A percentile compares a stretch with the other conserved stretches of the same genome.
Conservation (phyloP, 2,329 filamentous ascomycete species). For the Neofusicoccum sp. region DNA sequence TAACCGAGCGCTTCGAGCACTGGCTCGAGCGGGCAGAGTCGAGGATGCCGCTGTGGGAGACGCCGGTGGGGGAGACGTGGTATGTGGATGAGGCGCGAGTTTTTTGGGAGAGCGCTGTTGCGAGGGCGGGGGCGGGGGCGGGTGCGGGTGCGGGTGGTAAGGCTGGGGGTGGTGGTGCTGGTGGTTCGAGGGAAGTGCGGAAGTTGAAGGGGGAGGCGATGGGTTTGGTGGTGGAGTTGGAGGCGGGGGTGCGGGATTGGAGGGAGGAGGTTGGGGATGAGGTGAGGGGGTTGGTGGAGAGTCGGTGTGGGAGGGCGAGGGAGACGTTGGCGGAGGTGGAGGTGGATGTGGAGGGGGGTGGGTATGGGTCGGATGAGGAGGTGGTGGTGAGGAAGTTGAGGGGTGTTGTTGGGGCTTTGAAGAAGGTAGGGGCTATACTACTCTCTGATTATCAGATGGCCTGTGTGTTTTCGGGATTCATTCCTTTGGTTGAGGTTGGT, state of each 20-base stretch:
- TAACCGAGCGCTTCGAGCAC: neutral
- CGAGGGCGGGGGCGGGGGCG: neutral
- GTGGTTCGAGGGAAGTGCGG: neutral
- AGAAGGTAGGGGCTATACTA: neutral
- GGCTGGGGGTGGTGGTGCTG: neutral
- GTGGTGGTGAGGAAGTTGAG: neutral
- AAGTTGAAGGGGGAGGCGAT: neutral
- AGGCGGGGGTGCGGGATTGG: neutral
- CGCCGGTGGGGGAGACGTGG: conserved; percentile 3
- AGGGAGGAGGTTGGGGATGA: conserved; percentile 5
- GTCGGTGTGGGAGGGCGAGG: neutral
- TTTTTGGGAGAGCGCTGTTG: neutral
- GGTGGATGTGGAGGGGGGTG: neutral
- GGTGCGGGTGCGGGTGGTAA: neutral
- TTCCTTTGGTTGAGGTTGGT: no score
- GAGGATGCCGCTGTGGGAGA: neutral
- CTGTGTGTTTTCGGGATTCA: no score
- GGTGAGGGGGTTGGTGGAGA: neutral
- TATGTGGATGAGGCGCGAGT: neutral
- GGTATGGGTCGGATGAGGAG: neutral
- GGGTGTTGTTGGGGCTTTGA: neutral
- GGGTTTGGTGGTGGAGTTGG: conserved; percentile 2
- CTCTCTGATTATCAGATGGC: neutral
- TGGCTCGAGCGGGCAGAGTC: neutral
- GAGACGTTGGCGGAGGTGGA: neutral